A percentile compares a stretch with the other conserved stretches of the same genome.
phyloP scores from a whole-genome alignment of 2,329 filamentous ascomycete genomes.

The Grosmannia clavigera region DNA sequence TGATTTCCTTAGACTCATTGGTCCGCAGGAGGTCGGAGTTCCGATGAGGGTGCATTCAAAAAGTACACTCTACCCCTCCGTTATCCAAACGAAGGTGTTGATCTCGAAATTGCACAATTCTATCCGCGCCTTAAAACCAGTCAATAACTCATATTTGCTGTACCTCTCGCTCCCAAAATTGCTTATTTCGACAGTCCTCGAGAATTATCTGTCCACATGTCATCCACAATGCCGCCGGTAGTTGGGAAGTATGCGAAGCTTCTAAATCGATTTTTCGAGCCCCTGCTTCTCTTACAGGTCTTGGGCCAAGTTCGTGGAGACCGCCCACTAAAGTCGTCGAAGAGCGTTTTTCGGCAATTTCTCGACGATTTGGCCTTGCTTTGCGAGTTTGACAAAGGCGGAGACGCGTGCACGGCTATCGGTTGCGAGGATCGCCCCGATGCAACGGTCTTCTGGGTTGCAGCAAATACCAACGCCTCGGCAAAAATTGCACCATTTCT shows the following conservation, averaged over 20 bases:
- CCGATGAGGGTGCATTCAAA: too few relatives aligned
- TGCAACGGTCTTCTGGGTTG: conserved; percentile 29
- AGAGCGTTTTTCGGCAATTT: conserved; percentile 16
- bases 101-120: too few relatives aligned
- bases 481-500: conserved; percentile 21
- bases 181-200: too few relatives aligned
- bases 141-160: too few relatives aligned
- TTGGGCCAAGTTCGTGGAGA: conserved; percentile 22
- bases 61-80: too few relatives aligned
- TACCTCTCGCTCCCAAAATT: too few relatives aligned
- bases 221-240: too few relatives aligned
- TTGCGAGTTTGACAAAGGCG: conserved; percentile 34
- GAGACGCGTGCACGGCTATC: conserved; percentile 30
- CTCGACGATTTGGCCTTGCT: conserved; percentile 29
- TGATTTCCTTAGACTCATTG: too few relatives aligned
- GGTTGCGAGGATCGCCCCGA: conserved; percentile 23
- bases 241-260: conserved; percentile 15
- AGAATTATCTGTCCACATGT: too few relatives aligned
- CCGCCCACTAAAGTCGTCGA: conserved; percentile 8
- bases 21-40: too few relatives aligned
- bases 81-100: too few relatives aligned
- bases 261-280: conserved; percentile 24
- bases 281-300: conserved; percentile 20
- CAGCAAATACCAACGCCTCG: conserved; percentile 22
- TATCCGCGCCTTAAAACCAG: too few relatives aligned